phyloP scores from a whole-genome alignment of 1,284 basidiomycete species.

The Stygiomarasmius scandens region DNA sequence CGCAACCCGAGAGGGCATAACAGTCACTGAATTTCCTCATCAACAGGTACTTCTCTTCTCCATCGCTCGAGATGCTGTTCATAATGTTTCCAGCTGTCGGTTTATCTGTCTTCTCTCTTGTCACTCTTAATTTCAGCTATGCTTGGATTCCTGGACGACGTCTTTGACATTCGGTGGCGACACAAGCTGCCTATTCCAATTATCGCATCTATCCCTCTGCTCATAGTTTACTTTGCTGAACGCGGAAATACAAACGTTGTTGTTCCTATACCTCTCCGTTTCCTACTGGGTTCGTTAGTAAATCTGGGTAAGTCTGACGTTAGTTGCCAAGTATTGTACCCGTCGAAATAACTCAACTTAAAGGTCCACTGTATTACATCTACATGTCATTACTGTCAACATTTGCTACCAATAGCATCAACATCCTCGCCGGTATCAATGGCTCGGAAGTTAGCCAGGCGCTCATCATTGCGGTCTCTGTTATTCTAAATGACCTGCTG shows the following conservation, averaged over 20 bases:
- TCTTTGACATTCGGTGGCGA: constrained; percentile 98
- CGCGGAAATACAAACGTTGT: constrained; percentile 94
- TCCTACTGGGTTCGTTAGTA: constrained; percentile 76
- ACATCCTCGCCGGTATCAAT: constrained; percentile 98
- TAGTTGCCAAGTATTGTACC: constrained; percentile 2
- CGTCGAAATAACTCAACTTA: background rate
- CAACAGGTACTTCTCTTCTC: constrained; percentile 60
- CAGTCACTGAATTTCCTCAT: constrained; percentile 79
- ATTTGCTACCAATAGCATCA: constrained; percentile 98
- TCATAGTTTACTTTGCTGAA: constrained; percentile 97
- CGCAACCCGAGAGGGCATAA: constrained; percentile 60
- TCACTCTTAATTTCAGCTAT: constrained; percentile 91
- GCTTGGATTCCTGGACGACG: constrained; percentile 95
- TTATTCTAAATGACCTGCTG: constrained; percentile 90
- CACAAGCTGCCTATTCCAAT: constrained; percentile 98
- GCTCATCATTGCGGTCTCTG: constrained; percentile 87
- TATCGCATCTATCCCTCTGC: constrained; percentile 90
- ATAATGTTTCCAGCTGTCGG: constrained; percentile 63
- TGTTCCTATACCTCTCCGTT: constrained; percentile 80
- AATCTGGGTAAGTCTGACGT: constrained; percentile 72
- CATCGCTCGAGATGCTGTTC: background rate
- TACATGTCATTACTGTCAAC: constrained; percentile 97
- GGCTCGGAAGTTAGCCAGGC: constrained; percentile 96
- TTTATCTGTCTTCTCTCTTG: constrained; percentile 91
- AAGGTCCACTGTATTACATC: constrained; percentile 92